Evolutionary conservation across 2,329 filamentous ascomycete genomes (phyloP), one percentile per base, ranked within the genome.

Genomic region (Davidsoniella virescens): DNA sequence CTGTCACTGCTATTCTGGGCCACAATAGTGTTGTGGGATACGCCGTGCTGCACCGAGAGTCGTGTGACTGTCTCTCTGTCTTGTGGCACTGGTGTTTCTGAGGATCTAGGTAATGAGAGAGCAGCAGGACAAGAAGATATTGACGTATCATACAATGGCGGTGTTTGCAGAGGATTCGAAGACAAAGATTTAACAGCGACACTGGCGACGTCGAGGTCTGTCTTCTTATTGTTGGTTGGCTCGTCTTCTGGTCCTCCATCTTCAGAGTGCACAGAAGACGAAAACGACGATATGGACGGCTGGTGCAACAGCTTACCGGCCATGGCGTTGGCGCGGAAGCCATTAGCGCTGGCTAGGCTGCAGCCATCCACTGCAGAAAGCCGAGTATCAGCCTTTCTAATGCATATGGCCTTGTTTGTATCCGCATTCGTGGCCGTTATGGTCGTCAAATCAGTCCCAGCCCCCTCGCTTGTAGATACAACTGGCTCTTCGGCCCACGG

Each of bases 51-150:
- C 29, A 33, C 29, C 38, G 23, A 36, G 16, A 14, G n/a, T 25
- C 16, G 17, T 44, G 47, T 49, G 36, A 17, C 48, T 44, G 48
- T 50, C 48, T 50, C 48, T 20, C 40, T 38, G 20, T 50, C 40
- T 50, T 17, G 43, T 37, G 29, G 18, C 25, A 42, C 41, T 20
- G 36, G 20, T 38, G 41, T 16, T 44, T 36, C 12, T 23, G 41
- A 39, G 26, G 33, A 8, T 33, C 29, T 16, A 44, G 12, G 12
- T 4, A 33, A 33, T 33, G 29, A 9, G 29, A 12, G 12, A 33
- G 12, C 12, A 33, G 29, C 12, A 33, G 8, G 29, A 33, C 29
- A 9, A 33, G 12, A 33, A 12, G 29, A 12, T 33, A 4, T 33
- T 33, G 29, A 17, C n/a, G 26, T n/a, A 50, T 18, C 25, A 23